These are phyloP conservation scores for Aspergillus novofumigatus DNA, from an alignment of 2,329 filamentous ascomycete species.

Conservation along the genomic window DNA sequence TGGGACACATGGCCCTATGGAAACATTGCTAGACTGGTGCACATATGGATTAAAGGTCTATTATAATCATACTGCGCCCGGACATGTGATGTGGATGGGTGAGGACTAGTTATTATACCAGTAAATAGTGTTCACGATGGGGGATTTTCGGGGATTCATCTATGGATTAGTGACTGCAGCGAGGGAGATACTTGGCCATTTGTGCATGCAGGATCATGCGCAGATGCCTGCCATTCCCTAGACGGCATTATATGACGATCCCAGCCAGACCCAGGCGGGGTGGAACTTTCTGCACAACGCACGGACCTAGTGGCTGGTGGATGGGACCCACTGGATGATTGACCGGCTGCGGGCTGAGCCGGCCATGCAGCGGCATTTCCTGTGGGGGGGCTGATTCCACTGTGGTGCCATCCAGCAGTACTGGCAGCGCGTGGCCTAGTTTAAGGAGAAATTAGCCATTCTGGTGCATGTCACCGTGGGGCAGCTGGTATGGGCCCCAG, in stretches of 20 bases:
- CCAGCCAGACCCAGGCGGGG: neutral
- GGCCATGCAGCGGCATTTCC: neutral
- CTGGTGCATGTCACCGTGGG: neutral
- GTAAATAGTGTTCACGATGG: constrained; percentile 2
- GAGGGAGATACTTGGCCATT: neutral
- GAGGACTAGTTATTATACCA: constrained; percentile 3
- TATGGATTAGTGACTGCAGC: neutral
- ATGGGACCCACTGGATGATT: neutral
- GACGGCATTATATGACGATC: constrained; percentile 1
- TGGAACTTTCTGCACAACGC: constrained; percentile 3
- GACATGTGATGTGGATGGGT: neutral
- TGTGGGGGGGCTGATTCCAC: neutral
- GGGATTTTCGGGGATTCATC: neutral
- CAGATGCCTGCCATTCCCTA: neutral
- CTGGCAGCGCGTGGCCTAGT: neutral
- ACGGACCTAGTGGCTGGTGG: neutral
- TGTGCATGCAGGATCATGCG: neutral
- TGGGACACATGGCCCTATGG: too few relatives aligned
- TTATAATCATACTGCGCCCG: constrained; percentile 1
- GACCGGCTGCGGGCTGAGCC: neutral
- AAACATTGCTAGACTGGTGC: neutral
- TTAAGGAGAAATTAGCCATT: constrained; percentile 1
- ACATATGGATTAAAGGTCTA: constrained; percentile 7
- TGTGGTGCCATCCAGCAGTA: neutral
- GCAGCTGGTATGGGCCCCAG: neutral